A percentile compares a stretch with the other conserved stretches of the same genome.
Conservation (phyloP, 768 basidiomycete genomes). For the Boletus vinaceobasis region DNA sequence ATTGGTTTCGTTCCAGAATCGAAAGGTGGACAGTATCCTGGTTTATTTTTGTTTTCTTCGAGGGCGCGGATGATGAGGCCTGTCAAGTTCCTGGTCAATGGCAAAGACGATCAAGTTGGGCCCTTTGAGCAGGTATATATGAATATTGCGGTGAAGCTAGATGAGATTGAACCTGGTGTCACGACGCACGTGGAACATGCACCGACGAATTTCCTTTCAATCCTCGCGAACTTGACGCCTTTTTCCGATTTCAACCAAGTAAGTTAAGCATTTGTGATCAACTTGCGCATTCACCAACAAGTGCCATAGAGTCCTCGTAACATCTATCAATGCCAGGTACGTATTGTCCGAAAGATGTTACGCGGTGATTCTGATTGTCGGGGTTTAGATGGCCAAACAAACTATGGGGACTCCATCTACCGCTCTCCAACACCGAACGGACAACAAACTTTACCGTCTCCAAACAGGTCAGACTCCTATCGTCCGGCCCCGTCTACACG, state of each 20-base stretch:
- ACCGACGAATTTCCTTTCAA: conserved; percentile 93
- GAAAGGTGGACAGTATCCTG: conserved; percentile 95
- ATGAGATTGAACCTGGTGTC: conserved; percentile 72
- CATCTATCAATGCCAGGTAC: conserved; percentile 90
- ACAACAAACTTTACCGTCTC: conserved; percentile 96
- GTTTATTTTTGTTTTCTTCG: conserved; percentile 86
- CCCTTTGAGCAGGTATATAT: conserved; percentile 99
- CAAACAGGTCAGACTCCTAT: conserved; percentile 95
- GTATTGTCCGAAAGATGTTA: conserved; percentile 3
- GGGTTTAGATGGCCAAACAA: conserved; percentile 96
- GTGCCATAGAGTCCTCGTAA: conserved; percentile 72
- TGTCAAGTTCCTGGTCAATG: conserved; percentile 86
- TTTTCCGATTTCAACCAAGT: conserved; percentile 99
- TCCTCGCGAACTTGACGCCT: conserved; percentile 95
- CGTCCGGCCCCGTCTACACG: conserved; percentile 88
- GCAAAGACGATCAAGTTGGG: conserved; percentile 84
- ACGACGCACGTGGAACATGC: conserved; percentile 92
- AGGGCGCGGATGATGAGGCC: conserved; percentile 96
- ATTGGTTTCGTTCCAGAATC: conserved; percentile 88
- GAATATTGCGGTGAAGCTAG: conserved; percentile 90
- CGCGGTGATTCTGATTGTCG: conserved; percentile 4
- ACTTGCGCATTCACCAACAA: neutral
- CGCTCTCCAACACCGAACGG: conserved; percentile 85
- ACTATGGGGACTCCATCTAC: conserved; percentile 99
- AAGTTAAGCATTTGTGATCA: conserved; percentile 18